These are phyloP conservation scores for Paramarasmius palmivorus DNA, from an alignment of 1,284 basidiomycete genomes.

Conservation along the genomic window DNA sequence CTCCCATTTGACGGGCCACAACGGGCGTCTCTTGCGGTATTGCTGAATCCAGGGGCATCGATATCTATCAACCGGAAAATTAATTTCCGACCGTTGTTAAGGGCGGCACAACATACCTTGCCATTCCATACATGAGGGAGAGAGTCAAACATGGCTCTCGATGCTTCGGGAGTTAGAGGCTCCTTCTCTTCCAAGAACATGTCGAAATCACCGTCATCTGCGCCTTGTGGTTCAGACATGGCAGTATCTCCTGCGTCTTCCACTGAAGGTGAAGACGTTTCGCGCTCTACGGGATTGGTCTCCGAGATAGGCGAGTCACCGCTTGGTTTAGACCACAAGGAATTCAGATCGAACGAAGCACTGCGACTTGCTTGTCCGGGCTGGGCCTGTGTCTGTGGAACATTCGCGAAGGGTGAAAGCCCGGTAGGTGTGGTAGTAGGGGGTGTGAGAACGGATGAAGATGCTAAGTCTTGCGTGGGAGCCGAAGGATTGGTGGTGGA, in stretches of 20 bases:
- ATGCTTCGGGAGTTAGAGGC: slow-evolving; percentile 30
- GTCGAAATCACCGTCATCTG: slow-evolving; percentile 78
- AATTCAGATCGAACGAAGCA: slow-evolving; percentile 66
- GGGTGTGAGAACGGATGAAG: slow-evolving; percentile 3
- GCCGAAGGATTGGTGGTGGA: slow-evolving; percentile 7
- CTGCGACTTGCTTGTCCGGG: slow-evolving; percentile 19
- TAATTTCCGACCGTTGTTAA: slow-evolving; percentile 8
- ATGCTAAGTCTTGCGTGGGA: slow-evolving; percentile 7
- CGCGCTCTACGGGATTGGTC: slow-evolving; percentile 19
- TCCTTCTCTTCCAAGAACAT: slow-evolving; percentile 74
- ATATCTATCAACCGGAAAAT: slow-evolving; percentile 47
- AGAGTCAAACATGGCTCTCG: slow-evolving; percentile 49
- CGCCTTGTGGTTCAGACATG: slow-evolving; percentile 40
- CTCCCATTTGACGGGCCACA: slow-evolving; percentile 73
- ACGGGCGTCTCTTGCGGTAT: slow-evolving; percentile 65
- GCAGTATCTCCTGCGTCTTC: slow-evolving; percentile 39
- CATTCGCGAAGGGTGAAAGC: slow-evolving; percentile 54
- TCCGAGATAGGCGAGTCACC: slow-evolving; percentile 17
- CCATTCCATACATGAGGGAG: slow-evolving; percentile 68
- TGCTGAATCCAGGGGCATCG: slow-evolving; percentile 74
- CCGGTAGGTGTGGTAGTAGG: slow-evolving; percentile 10
- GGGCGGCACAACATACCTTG: slow-evolving; percentile 48
- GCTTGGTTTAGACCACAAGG: slow-evolving; percentile 54
- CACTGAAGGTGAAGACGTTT: slow-evolving; percentile 23
- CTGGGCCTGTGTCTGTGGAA: slow-evolving; percentile 38